Evolutionary conservation across 495 filamentous ascomycete genomes (phyloP), one percentile per base, ranked within the genome.

Genomic region (Rostrohypoxylon terebratum): DNA sequence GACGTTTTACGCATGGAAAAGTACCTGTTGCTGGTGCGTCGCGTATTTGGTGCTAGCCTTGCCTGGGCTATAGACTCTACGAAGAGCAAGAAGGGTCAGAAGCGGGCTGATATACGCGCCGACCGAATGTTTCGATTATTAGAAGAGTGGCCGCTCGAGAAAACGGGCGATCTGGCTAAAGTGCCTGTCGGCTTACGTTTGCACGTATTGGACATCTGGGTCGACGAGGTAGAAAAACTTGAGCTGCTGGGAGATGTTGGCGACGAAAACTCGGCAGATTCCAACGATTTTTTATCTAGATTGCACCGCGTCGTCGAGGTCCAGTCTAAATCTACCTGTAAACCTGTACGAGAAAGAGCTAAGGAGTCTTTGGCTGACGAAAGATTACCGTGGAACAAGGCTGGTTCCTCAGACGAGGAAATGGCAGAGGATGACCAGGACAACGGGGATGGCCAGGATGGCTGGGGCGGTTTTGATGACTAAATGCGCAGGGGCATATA

Each of bases 1-100:
- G 96, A 98, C 79, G 90, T 90, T 23, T 78, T 96, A 65, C 89
- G 95, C 40, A 89, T 98, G 84, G 93, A 98, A 78, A 99, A 99
- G 82, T 99, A 95, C 77, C 84, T 99, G 55, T 85, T 92, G 72
- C 84, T 99, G 23, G 90, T 97, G 59, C 89, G 96, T 53, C 86
- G 88, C 61, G 92, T 93, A 64, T 80, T 99, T 11, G 86, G 86
- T 13, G 87, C 90, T 10, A 86, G 87, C 16, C 92, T 96, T 65
- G 82, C 81, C 71, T 85, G 87, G 65, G 83, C 88, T 64, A 65
- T 63, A 48, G 71, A 55, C 82, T 83, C 81, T 75, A 84, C 57
- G 36, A 68, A 48, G 51, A 50, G 38, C 4, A 63, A 40, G 44
- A 63, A 70, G 68, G 68, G 36, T 66, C 75, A 58, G 58, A 51